phyloP scores from a whole-genome alignment of 176 grass and related monocot genomes.

The Dendrocalamus sinicus region DNA sequence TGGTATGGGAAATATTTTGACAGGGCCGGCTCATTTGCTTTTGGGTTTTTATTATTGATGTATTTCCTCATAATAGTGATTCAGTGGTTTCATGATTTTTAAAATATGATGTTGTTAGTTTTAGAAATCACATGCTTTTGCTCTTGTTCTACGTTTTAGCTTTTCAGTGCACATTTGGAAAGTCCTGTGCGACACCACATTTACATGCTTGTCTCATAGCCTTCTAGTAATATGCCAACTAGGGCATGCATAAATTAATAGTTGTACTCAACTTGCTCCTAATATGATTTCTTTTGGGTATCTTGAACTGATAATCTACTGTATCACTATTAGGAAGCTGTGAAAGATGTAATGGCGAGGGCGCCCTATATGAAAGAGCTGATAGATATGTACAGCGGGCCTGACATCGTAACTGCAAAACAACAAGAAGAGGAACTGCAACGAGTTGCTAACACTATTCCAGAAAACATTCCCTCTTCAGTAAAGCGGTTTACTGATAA shows the following conservation, averaged over 20 bases:
- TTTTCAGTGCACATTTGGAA: not conserved
- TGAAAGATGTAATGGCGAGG: constrained; percentile 68
- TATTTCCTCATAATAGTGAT: not conserved
- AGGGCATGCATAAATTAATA: not conserved
- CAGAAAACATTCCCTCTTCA: constrained; percentile 66
- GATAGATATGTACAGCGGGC: constrained; percentile 71
- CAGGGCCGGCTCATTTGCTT: not conserved
- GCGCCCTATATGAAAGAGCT: constrained; percentile 70
- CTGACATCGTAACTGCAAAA: constrained; percentile 82
- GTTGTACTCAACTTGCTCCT: constrained; percentile 6
- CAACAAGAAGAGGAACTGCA: constrained; percentile 83
- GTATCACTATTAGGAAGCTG: constrained; percentile 57
- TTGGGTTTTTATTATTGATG: not conserved
- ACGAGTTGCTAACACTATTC: constrained; percentile 83
- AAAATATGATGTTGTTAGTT: not conserved
- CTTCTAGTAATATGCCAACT: not conserved
- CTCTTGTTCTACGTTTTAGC: not conserved
- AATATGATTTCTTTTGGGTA: constrained; percentile 5
- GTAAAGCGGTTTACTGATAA: constrained; percentile 80
- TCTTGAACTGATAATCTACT: constrained; percentile 43
- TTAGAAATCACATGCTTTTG: not conserved
- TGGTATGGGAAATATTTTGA: not conserved
- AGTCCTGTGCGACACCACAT: not conserved
- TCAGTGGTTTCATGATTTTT: constrained; percentile 1
- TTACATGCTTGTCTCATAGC: not conserved